Evolutionary conservation across 2,329 filamentous ascomycete species (phyloP).

Genomic region (Blumeria graminis): DNA sequence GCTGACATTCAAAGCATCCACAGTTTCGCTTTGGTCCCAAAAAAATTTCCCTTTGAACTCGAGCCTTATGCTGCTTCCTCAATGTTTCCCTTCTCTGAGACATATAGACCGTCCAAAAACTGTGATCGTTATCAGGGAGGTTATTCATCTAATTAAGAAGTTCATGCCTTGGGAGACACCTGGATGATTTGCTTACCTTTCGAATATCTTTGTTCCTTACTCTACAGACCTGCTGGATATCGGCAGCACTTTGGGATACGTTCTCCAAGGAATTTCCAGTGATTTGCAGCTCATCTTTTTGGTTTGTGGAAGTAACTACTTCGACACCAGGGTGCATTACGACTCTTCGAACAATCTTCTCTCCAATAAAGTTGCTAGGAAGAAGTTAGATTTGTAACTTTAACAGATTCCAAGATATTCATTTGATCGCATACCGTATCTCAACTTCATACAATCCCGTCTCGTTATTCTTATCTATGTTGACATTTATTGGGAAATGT

Average conservation of each 20-base stretch:
- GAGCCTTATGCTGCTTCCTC: conserved; percentile 26
- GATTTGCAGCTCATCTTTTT: conserved; percentile 95
- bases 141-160: not conserved
- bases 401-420: not conserved
- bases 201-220: conserved; percentile 99
- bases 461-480: conserved; percentile 89
- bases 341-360: conserved; percentile 95
- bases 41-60: too few species aligned
- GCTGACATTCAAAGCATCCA: not conserved
- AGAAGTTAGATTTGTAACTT: not conserved
- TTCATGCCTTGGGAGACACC: not conserved
- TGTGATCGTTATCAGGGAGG: conserved; percentile 16
- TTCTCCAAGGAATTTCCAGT: conserved; percentile 86
- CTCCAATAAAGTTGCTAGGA: conserved; percentile 80
- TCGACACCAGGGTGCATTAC: conserved; percentile 76
- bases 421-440: conserved; percentile 49
- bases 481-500: conserved; percentile 99
- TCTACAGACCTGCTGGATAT: conserved; percentile 98
- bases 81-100: conserved; percentile 96
- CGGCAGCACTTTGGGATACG: conserved; percentile 93
- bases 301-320: conserved; percentile 67
- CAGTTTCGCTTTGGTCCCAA: conserved; percentile 11
- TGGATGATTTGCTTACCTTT: conserved; percentile 36
- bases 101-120: conserved; percentile 99
- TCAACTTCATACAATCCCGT: conserved; percentile 75